Evolutionary conservation across 2,329 filamentous ascomycete species (phyloP).

Genomic region (Trichophyton equinum): DNA sequence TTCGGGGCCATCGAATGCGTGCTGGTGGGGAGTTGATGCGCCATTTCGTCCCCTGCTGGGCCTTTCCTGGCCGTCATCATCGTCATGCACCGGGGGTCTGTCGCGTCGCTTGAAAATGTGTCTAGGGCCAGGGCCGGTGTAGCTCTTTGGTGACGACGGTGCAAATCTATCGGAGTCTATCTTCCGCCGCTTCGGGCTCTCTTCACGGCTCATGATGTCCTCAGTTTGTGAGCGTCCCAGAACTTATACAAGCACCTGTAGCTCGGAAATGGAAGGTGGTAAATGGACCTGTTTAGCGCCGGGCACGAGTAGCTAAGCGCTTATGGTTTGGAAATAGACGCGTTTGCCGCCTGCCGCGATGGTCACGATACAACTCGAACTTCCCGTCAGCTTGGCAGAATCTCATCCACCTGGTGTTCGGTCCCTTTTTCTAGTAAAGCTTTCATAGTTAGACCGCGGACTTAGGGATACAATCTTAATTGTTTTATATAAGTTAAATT

Average conservation of each 20-base stretch:
- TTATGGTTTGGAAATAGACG: no score
- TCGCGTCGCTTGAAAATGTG: constrained; percentile 9
- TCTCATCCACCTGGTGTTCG: no score
- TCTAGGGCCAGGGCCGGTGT: constrained; percentile 26
- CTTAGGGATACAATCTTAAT: no score
- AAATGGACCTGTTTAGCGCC: no score
- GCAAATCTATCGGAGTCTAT: constrained; percentile 52
- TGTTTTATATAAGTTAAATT: no score
- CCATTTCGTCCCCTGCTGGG: constrained; percentile 18
- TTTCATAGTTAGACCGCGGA: no score
- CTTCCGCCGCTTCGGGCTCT: constrained; percentile 53
- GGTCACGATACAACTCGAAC: no score
- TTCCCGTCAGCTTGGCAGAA: no score
- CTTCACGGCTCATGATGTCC: constrained; percentile 27
- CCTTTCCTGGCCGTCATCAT: constrained; percentile 7
- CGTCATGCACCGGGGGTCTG: neutral
- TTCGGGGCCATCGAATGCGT: constrained; percentile 51
- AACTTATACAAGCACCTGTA: neutral
- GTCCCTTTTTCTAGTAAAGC: no score
- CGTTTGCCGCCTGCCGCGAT: no score
- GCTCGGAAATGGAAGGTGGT: no score
- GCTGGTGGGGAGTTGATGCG: constrained; percentile 34
- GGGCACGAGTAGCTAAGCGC: no score
- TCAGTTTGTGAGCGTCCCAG: neutral
- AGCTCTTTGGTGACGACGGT: constrained; percentile 35